Evolutionary conservation across 1,284 basidiomycete genomes (phyloP), one percentile per base, ranked within the genome.

Genomic region (Cystobasidium pallidum): DNA sequence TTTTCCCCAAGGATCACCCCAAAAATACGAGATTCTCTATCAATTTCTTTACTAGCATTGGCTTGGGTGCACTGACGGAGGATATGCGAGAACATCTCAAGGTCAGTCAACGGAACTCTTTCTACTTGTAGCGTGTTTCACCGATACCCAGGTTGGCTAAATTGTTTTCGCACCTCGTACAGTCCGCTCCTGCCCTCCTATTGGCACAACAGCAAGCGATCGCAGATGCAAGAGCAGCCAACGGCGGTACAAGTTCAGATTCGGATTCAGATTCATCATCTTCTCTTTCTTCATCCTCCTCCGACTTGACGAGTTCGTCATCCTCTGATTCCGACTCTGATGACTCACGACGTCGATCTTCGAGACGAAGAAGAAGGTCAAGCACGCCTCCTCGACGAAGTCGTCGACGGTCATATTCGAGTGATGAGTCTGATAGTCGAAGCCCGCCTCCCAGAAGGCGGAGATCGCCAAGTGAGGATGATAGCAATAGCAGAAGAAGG

Each of bases 21-120:
- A 95, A 94, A 82, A 91, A 98, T 79, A 98, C 95, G 0, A 86
- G 95, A 54, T 99, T 99, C 83, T 87, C 93, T 4, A 97, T 99
- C 88, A 99, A 99, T 81, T 79, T 78, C 72, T 79, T 78, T 66
- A 99, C 95, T 1, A 92, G 91, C 80, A 90, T 99, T 76, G 93
- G 92, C 0, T 79, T 98, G 72, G 96, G 96, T 73, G 85, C 86
- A 10, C 82, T 97, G 73, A 99, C 95, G 0, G 95, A 99, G 81
- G 90, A 91, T 36, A 98, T 99, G 95, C 86, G 95, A 79, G 92
- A 94, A 80, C 93, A 94, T 80, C 84, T 99, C 72, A 93, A 93
- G 85, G 70, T 72, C 34, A 7, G 36, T 66, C 11, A n/a, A n/a
- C n/a, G n/a, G n/a, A n/a, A 24, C 19, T 3, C 26, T 26, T 17